Evolutionary conservation across 805 yeast genomes (phyloP), one percentile per base, ranked within the genome.

Genomic region (Saturnispora hagleri): DNA sequence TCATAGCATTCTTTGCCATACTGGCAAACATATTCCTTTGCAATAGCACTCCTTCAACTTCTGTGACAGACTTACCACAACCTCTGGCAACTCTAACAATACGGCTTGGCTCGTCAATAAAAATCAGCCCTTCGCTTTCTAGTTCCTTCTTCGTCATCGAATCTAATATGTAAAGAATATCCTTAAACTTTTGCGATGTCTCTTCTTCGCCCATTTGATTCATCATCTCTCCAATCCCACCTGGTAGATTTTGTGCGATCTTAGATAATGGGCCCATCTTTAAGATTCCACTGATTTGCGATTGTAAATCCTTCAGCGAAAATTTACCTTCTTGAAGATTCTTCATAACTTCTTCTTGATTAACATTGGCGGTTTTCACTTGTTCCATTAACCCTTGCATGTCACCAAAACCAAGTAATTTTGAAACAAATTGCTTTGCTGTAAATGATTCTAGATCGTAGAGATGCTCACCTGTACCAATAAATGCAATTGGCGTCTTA

Each of bases 381-480:
- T 89, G 97, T 67, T 91, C 99, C 77, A 93, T 82, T 58, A 91
- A 77, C 33, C 96, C 89, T 67, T 88, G 96, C 53, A 91, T 80
- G 68, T 91, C 98, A 53, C 98, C 98, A 62, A 93, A 90, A 4
- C 99, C 99, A 53, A 91, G 74, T 52, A 91, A 73, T 68, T 89
- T 89, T n/a, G 96, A 86, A 42, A 91, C 80, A 67, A 93, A 91
- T 53, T 89, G 82, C 57, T 82, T 79, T 26, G 98, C 97, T 24
- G 93, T 84, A 66, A 91, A 91, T 46, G 86, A 80, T 68, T 93
- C 99, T 54, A 91, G 77, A 66, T 91, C 98, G 51, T 85, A 86
- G 36, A 90, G 86, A 64, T 93, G 99, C 68, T 91, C 99, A 65
- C 99, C 99, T 3, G 98, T 91, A 79, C 99, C 99, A 54, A 91